Percentiles rank a stretch among this genome's conserved stretches.
Conservation (phyloP, 73 alveolate species). For the Tetrahymena thermophila region DNA sequence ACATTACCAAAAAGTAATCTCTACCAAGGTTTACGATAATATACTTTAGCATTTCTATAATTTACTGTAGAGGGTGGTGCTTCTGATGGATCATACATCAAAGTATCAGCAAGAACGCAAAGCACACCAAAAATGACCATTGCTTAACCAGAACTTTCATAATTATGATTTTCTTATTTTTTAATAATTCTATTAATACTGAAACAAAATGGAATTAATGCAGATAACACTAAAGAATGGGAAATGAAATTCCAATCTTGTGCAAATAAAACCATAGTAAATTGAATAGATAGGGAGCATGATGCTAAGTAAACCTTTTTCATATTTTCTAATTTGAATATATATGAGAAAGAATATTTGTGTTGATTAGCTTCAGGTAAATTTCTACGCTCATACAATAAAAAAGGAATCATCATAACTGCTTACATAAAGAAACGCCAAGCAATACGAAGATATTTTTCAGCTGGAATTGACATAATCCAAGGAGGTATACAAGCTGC, state of each 20-base stretch:
- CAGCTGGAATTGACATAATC: constrained; percentile 40
- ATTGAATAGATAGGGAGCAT: constrained; percentile 1
- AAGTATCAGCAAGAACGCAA: neutral
- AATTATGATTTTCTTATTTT: constrained; percentile 19
- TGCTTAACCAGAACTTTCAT: constrained; percentile 16
- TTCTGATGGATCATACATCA: neutral
- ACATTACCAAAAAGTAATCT: constrained; percentile 31
- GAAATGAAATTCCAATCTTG: constrained; percentile 18
- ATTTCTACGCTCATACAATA: constrained; percentile 23
- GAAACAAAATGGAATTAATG: constrained; percentile 16
- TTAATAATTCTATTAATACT: neutral
- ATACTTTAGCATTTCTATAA: constrained; percentile 13
- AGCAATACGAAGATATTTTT: constrained; percentile 35
- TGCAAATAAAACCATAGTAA: constrained; percentile 20
- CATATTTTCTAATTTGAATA: constrained; percentile 4
- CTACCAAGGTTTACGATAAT: constrained; percentile 13
- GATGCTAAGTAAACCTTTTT: constrained; percentile 23
- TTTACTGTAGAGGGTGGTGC: constrained; percentile 1
- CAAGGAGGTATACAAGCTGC: constrained; percentile 32
- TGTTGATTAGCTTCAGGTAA: constrained; percentile 5
- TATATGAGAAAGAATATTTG: neutral
- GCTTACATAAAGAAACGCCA: constrained; percentile 32
- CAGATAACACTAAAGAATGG: constrained; percentile 8
- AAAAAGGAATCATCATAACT: constrained; percentile 12
- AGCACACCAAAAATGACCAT: constrained; percentile 13